These are phyloP conservation scores for Borovskyia barvae DNA, from an alignment of 208 protist genomes.

Conservation along the genomic window DNA sequence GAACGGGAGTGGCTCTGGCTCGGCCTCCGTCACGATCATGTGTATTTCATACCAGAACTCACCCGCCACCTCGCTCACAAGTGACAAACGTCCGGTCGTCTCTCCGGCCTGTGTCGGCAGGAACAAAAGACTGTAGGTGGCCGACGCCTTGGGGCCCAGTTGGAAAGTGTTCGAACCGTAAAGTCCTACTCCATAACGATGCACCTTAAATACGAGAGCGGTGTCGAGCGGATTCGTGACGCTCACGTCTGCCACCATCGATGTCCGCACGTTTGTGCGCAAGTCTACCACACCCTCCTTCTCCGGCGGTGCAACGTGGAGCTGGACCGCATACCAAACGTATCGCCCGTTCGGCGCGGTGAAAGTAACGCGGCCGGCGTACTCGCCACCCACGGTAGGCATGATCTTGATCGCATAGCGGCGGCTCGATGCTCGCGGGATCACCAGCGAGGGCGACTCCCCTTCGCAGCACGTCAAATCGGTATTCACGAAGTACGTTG, in stretches of 20 bases:
- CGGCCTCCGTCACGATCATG: slow-evolving; percentile 72
- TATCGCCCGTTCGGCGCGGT: slow-evolving; percentile 69
- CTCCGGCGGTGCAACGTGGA: slow-evolving; percentile 78
- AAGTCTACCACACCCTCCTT: slow-evolving; percentile 87
- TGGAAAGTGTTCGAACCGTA: slow-evolving; percentile 72
- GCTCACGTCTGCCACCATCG: slow-evolving; percentile 82
- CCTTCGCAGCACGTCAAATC: slow-evolving; percentile 86
- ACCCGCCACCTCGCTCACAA: slow-evolving; percentile 87
- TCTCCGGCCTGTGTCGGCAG: slow-evolving; percentile 75
- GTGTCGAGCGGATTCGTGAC: slow-evolving; percentile 83
- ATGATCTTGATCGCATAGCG: slow-evolving; percentile 75
- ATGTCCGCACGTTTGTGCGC: slow-evolving; percentile 71
- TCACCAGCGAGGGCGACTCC: slow-evolving; percentile 52
- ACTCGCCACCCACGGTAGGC: slow-evolving; percentile 82
- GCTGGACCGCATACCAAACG: slow-evolving; percentile 89
- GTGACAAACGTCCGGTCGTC: slow-evolving; percentile 72
- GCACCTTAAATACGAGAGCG: slow-evolving; percentile 74
- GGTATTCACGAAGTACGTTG: slow-evolving; percentile 77
- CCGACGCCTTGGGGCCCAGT: slow-evolving; percentile 38
- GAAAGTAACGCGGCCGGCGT: slow-evolving; percentile 85
- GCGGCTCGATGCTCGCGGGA: slow-evolving; percentile 37
- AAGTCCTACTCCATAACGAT: slow-evolving; percentile 69
- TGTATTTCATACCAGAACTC: slow-evolving; percentile 94
- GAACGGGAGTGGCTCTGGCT: slow-evolving; percentile 71
- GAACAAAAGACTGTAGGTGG: slow-evolving; percentile 83